Conservation (phyloP, 169 alveolate genomes). For the Eimeria tenella region DNA sequence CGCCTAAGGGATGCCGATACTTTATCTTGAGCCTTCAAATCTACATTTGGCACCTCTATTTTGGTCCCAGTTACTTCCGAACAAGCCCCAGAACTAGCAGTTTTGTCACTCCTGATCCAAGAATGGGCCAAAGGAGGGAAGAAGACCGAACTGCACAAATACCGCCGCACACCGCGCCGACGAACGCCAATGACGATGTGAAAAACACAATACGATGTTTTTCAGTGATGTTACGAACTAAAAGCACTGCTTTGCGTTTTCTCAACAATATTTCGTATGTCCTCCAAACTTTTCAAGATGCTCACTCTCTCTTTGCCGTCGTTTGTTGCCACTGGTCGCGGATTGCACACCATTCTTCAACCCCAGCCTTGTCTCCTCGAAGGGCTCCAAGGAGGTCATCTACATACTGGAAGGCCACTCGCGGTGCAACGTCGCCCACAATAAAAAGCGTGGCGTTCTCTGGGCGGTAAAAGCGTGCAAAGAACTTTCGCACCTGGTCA, state of each 20-base stretch:
- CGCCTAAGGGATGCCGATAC: background rate
- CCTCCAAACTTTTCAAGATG: too few relatives aligned
- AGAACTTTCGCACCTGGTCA: constrained; percentile 81
- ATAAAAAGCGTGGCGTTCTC: constrained; percentile 83
- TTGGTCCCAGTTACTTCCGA: background rate
- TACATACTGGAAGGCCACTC: constrained; percentile 39
- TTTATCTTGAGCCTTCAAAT: background rate
- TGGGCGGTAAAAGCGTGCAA: constrained; percentile 83
- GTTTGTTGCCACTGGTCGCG: constrained; percentile 28
- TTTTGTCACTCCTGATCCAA: constrained; percentile 1
- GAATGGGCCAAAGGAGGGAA: constrained; percentile 61
- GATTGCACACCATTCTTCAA: constrained; percentile 39
- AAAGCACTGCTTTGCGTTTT: too few relatives aligned
- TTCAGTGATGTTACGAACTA: too few relatives aligned
- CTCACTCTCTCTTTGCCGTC: constrained; percentile 51
- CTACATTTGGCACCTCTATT: background rate
- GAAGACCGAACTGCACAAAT: constrained; percentile 23
- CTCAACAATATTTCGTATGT: too few relatives aligned
- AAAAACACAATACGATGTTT: too few relatives aligned
- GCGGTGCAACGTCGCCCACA: constrained; percentile 83
- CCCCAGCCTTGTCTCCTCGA: constrained; percentile 58
- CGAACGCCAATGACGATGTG: background rate
- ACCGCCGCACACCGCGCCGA: background rate
- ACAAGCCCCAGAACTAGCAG: background rate
- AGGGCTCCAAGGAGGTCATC: constrained; percentile 56